Conservation (phyloP, 176 grass and related monocot species). For the Ampelocalamus luodianensis region DNA sequence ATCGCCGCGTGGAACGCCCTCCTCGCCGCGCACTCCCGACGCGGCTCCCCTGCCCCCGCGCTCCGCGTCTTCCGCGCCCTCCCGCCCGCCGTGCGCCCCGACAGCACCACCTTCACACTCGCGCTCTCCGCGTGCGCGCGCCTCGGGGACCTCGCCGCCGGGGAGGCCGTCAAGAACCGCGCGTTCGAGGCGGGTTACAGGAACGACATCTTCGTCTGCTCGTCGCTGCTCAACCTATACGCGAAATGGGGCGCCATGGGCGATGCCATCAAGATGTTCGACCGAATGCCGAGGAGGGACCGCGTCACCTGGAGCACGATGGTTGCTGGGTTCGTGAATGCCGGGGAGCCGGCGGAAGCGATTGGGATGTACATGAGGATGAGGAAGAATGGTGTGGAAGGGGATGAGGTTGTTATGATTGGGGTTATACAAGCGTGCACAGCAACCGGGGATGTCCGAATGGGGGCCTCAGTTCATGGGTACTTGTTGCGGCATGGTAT, state of each 20-base stretch:
- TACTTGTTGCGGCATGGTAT: constrained; percentile 48
- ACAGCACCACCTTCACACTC: constrained; percentile 77
- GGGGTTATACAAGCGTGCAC: constrained; percentile 50
- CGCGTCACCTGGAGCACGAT: constrained; percentile 69
- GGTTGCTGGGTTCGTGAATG: constrained; percentile 55
- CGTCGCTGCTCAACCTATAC: constrained; percentile 59
- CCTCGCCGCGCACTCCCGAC: constrained; percentile 55
- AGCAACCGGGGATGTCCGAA: constrained; percentile 12
- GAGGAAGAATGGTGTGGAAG: constrained; percentile 38
- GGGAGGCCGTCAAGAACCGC: constrained; percentile 42
- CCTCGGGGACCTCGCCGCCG: constrained; percentile 46
- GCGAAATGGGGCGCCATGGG: constrained; percentile 57
- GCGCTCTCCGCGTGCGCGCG: constrained; percentile 63
- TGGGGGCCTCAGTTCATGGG: constrained; percentile 61
- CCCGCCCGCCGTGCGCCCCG: constrained; percentile 39
- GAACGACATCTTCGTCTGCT: constrained; percentile 65
- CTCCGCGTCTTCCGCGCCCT: constrained; percentile 64
- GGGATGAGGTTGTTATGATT: constrained; percentile 59
- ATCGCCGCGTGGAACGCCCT: constrained; percentile 64
- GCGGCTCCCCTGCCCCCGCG: constrained; percentile 4
- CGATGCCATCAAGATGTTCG: constrained; percentile 55
- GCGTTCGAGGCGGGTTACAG: constrained; percentile 43
- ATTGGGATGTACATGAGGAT: constrained; percentile 60
- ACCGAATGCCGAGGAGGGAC: constrained; percentile 62
- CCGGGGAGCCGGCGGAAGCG: constrained; percentile 44